Evolutionary conservation across 2,329 filamentous ascomycete genomes (phyloP).

Genomic region (Nemania serpens): DNA sequence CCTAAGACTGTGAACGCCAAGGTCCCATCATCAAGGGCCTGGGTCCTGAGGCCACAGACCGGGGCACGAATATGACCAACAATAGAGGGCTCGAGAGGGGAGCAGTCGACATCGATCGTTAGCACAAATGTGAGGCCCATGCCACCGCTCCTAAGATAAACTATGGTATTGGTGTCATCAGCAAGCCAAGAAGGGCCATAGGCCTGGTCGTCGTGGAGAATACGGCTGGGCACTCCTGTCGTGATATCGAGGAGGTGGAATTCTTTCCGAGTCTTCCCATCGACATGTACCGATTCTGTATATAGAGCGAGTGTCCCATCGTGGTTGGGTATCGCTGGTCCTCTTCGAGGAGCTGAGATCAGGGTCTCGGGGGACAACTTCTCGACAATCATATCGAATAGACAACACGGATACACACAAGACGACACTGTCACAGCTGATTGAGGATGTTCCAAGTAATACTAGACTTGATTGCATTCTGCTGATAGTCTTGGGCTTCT

Average conservation of each 20-base stretch:
- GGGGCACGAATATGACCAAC: conserved; percentile 42
- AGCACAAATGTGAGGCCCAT: conserved; percentile 42
- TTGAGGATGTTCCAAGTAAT: too few species aligned
- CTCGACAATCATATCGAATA: conserved; percentile 21
- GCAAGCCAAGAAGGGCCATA: conserved; percentile 47
- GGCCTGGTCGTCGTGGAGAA: conserved; percentile 38
- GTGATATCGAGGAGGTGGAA: conserved; percentile 43
- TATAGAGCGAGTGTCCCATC: conserved; percentile 49
- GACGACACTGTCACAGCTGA: too few species aligned
- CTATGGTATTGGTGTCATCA: conserved; percentile 36
- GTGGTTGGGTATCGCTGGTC: conserved; percentile 46
- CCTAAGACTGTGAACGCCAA: conserved; percentile 46
- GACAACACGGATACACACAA: neutral
- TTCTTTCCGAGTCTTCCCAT: conserved; percentile 39
- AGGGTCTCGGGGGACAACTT: conserved; percentile 44
- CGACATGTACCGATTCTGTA: conserved; percentile 46
- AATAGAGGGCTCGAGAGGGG: conserved; percentile 34
- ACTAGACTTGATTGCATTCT: neutral
- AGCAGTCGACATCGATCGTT: conserved; percentile 34
- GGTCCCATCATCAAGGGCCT: conserved; percentile 41
- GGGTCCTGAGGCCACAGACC: conserved; percentile 43
- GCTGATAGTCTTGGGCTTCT: neutral
- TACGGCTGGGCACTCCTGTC: conserved; percentile 35
- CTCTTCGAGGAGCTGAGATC: conserved; percentile 39
- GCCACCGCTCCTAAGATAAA: conserved; percentile 41